Conservation (phyloP, 352 stramenopile species). For the Phytophthora citrophthora region DNA sequence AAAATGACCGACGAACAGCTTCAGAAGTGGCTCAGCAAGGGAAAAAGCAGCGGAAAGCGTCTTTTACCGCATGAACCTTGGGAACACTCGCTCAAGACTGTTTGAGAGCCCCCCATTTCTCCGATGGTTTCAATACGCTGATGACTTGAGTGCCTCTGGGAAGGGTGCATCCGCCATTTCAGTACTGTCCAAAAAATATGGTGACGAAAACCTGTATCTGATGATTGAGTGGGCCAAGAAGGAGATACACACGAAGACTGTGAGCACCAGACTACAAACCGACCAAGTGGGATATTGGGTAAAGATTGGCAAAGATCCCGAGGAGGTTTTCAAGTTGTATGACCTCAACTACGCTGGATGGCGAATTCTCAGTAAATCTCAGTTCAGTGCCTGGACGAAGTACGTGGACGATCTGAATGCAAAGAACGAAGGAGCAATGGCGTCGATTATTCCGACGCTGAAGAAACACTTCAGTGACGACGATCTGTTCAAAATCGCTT, state of each 20-base stretch:
- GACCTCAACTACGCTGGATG: not conserved
- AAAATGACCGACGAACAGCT: too few relatives aligned
- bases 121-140: not conserved
- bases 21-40: too few relatives aligned
- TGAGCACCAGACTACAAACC: not conserved
- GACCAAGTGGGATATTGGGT: constrained; percentile 1
- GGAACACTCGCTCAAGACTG: not conserved
- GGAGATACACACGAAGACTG: not conserved
- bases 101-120: not conserved
- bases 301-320: too few relatives aligned
- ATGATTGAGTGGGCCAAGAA: not conserved
- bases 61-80: too few relatives aligned
- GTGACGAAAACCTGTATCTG: not conserved
- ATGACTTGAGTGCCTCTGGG: not conserved
- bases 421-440: not conserved
- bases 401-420: constrained; percentile 9
- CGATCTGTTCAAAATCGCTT: too few relatives aligned
- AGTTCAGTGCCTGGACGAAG: not conserved
- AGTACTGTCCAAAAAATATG: not conserved
- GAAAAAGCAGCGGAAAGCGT: too few relatives aligned
- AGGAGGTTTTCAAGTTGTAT: not conserved
- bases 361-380: not conserved
- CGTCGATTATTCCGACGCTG: not conserved
- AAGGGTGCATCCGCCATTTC: not conserved
- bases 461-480: not conserved